Evolutionary conservation across 202 grass and related monocot genomes (phyloP).

Genomic region (Zizania palustris): DNA sequence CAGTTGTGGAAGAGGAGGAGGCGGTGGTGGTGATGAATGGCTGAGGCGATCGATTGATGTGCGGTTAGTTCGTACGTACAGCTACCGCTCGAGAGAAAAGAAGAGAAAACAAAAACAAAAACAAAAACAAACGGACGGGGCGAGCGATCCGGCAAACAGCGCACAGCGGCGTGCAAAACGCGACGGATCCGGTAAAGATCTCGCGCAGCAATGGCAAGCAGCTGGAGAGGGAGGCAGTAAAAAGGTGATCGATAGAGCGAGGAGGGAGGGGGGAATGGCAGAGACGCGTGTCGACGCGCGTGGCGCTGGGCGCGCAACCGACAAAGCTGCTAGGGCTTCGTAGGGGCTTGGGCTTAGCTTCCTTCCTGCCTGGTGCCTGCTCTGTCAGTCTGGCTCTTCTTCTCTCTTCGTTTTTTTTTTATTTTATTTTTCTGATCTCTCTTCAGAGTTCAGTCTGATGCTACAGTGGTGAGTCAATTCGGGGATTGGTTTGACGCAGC

Average conservation of each 20-base stretch:
- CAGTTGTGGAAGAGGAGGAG: not conserved
- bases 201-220: not conserved
- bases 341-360: not conserved
- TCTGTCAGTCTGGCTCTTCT: not conserved
- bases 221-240: not conserved
- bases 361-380: not conserved
- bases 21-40: not conserved
- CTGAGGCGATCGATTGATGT: slow-evolving; percentile 32
- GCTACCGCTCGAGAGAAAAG: too few species aligned
- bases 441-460: not conserved
- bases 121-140: not conserved
- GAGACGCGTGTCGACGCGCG: slow-evolving; percentile 46
- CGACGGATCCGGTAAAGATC: slow-evolving; percentile 10
- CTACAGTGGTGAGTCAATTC: not conserved
- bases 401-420: not conserved
- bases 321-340: slow-evolving; percentile 15
- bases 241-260: not conserved
- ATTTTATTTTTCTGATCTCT: not conserved
- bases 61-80: slow-evolving; percentile 36
- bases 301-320: slow-evolving; percentile 1
- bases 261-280: not conserved
- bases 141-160: not conserved
- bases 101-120: not conserved
- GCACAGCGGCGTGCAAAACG: not conserved
- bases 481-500: not conserved